Evolutionary conservation across 148 eudicot genomes (phyloP), one percentile per base, ranked within the genome.

Genomic region (Rhododendron kiyosumense): DNA sequence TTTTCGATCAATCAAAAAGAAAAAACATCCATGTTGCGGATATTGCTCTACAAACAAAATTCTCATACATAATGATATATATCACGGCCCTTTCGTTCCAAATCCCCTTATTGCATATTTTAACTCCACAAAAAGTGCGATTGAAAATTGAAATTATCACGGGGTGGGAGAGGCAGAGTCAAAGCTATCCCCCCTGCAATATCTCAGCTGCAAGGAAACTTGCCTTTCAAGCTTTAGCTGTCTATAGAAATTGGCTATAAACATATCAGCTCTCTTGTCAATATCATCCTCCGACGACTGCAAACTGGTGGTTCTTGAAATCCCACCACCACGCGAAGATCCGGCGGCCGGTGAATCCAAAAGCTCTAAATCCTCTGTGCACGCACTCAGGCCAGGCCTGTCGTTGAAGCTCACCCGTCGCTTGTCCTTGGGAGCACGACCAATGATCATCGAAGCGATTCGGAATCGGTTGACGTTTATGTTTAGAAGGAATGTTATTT

Each of bases 151-250:
- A 14, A 30, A 15, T 71, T 34, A 30, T 30, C 76, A 14, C 14
- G 76, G 76, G 1, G 76, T 32, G 7, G 26, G 79, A 82, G 92
- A 87, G 22, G n/a, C 36, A 9, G 81, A 78, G 22, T 80, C 81
- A 48, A 91, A 84, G 78, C 92, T 91, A 77, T 87, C 67, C 4
- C 65, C 91, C 54, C 89, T 90, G 52, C 89, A 84, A 75, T 94
- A 93, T 83, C 92, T 88, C 30, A 95, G 88, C 86, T 94, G 88
- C 91, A 95, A 80, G 3, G 98, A 95, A 67, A 94, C 73, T 46
- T 95, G 97, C 77, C 95, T 89, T 85, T 95, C 97, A 24, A 94
- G 43, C 63, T 57, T 84, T 63, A 95, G 91, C 78, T 94, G 96
- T 8, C 90, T 86, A 79, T 92, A 84, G 59, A 95, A 95, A 34